Conservation (phyloP, 768 basidiomycete genomes). For the Gymnopilus junonius region DNA sequence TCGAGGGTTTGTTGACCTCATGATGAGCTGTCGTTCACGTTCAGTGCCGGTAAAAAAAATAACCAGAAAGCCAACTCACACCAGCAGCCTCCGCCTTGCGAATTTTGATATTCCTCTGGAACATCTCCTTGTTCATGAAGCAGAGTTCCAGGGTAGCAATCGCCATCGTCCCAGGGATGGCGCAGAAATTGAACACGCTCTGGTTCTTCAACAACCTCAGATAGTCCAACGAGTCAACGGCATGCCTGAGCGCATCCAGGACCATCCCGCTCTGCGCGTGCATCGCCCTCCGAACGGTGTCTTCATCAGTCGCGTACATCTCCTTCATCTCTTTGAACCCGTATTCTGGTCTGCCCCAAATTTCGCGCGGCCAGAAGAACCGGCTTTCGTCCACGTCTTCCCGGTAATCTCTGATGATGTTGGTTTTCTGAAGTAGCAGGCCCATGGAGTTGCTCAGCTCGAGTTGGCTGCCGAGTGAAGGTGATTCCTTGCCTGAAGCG, state of each 20-base stretch:
- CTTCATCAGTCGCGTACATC: constrained; percentile 51
- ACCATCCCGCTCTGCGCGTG: constrained; percentile 91
- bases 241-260: constrained; percentile 84
- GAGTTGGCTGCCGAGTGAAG: constrained; percentile 77
- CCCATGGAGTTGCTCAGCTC: constrained; percentile 94
- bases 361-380: constrained; percentile 94
- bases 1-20: constrained; percentile 88
- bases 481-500: constrained; percentile 80
- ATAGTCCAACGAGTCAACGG: constrained; percentile 88
- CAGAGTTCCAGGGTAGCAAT: constrained; percentile 91
- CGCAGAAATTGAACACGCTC: constrained; percentile 95
- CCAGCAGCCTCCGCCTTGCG: constrained; percentile 87
- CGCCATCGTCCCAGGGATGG: constrained; percentile 94
- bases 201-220: constrained; percentile 86
- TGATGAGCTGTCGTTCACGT: constrained; percentile 70
- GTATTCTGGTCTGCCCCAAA: constrained; percentile 63
- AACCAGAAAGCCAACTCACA: constrained; percentile 47
- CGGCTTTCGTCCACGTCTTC: constrained; percentile 88
- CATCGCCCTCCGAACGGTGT: constrained; percentile 65
- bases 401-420: constrained; percentile 93
- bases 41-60: background rate
- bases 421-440: constrained; percentile 94
- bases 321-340: constrained; percentile 67
- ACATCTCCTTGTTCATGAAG: constrained; percentile 91
- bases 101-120: constrained; percentile 92